Conservation (phyloP, 2,329 filamentous ascomycete species). For the Epichloe sibirici region DNA sequence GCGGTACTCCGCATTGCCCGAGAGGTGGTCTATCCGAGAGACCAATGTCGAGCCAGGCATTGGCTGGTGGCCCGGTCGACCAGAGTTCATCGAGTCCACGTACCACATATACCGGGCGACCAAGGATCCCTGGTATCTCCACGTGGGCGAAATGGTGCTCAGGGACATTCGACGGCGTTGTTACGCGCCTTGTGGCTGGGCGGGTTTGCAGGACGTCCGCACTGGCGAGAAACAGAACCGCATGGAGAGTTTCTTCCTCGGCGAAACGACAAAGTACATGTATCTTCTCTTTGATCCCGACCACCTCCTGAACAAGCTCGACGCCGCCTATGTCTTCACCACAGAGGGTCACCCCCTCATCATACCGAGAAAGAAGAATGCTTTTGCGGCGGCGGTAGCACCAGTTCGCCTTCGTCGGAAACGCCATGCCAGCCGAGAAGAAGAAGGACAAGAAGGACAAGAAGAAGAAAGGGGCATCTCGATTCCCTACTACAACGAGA, state of each 20-base stretch:
- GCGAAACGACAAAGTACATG: slow-evolving; percentile 92
- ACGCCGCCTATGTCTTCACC: slow-evolving; percentile 83
- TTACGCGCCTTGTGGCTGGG: slow-evolving; percentile 87
- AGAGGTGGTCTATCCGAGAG: slow-evolving; percentile 82
- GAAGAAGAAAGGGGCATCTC: slow-evolving; percentile 5
- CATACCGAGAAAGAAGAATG: slow-evolving; percentile 42
- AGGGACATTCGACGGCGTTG: slow-evolving; percentile 80
- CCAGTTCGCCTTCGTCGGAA: background rate
- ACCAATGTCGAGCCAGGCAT: slow-evolving; percentile 76
- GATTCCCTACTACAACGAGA: slow-evolving; percentile 28
- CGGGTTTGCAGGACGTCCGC: slow-evolving; percentile 70
- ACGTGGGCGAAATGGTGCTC: slow-evolving; percentile 91
- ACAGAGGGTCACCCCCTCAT: slow-evolving; percentile 92
- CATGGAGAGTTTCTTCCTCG: slow-evolving; percentile 98
- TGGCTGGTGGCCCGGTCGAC: slow-evolving; percentile 88
- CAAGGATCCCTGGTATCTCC: slow-evolving; percentile 87
- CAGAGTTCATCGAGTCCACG: slow-evolving; percentile 93
- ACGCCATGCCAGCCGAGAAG: background rate
- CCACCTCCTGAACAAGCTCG: slow-evolving; percentile 78
- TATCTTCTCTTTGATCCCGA: slow-evolving; percentile 79
- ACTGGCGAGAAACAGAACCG: slow-evolving; percentile 81
- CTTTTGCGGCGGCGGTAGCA: background rate
- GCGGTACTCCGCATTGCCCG: slow-evolving; percentile 82
- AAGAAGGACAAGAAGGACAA: background rate
- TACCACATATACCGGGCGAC: slow-evolving; percentile 95